phyloP scores from a whole-genome alignment of 179 eudicot species.

The Monotropa hypopitys region DNA sequence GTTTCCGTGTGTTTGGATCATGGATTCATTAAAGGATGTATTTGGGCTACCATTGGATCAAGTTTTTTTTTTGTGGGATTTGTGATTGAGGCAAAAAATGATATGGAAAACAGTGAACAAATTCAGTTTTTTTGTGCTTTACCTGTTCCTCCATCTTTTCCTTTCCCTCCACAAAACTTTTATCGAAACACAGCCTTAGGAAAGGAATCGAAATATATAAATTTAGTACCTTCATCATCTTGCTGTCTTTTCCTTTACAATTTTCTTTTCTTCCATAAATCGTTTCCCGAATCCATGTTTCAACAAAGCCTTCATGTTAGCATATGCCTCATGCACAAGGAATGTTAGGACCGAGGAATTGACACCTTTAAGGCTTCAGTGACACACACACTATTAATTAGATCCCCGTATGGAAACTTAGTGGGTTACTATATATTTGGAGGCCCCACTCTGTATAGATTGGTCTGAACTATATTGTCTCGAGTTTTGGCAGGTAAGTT shows the following conservation, averaged over 20 bases:
- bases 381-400: background rate
- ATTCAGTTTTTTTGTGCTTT: background rate
- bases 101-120: background rate
- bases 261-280: background rate
- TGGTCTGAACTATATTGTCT: background rate
- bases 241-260: background rate
- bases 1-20: background rate
- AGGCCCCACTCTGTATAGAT: background rate
- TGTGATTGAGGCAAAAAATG: background rate
- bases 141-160: background rate
- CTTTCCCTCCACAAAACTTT: background rate
- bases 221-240: background rate
- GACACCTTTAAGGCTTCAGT: background rate
- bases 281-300: background rate
- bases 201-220: background rate
- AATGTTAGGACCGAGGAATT: background rate
- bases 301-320: background rate
- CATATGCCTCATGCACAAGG: background rate
- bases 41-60: background rate
- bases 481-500: slow-evolving; percentile 57
- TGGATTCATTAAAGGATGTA: background rate
- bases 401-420: background rate
- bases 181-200: background rate
- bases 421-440: background rate
- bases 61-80: background rate